Evolutionary conservation across 805 yeast genomes (phyloP).

Genomic region (Candida nitratophila): DNA sequence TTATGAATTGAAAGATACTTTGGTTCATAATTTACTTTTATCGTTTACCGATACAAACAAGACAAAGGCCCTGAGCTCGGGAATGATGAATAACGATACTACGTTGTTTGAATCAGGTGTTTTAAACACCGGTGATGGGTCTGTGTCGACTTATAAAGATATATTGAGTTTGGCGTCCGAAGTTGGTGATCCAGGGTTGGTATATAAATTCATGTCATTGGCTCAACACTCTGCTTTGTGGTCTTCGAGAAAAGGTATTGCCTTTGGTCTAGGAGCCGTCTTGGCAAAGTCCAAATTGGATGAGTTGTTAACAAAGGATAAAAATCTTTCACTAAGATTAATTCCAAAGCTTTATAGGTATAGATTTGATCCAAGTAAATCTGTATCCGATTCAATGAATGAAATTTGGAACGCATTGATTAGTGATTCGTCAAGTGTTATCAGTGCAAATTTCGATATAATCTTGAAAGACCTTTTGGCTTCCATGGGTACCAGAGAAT

Average conservation of each 20-base stretch:
- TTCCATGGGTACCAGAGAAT: slow-evolving; percentile 76
- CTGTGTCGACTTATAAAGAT: slow-evolving; percentile 87
- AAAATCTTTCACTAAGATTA: slow-evolving; percentile 47
- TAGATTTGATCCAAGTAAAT: slow-evolving; percentile 72
- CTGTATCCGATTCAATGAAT: slow-evolving; percentile 77
- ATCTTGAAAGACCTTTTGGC: slow-evolving; percentile 59
- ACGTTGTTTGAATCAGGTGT: slow-evolving; percentile 80
- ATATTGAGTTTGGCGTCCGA: slow-evolving; percentile 84
- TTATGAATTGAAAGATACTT: slow-evolving; percentile 53
- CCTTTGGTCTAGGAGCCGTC: slow-evolving; percentile 85
- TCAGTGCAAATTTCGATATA: slow-evolving; percentile 44
- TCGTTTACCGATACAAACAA: slow-evolving; percentile 71
- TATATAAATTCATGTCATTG: slow-evolving; percentile 88
- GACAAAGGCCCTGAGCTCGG: slow-evolving; percentile 43
- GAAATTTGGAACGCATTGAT: slow-evolving; percentile 80
- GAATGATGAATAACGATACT: slow-evolving; percentile 71
- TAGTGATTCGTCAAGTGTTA: slow-evolving; percentile 42
- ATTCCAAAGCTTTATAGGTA: slow-evolving; percentile 82
- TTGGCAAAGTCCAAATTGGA: slow-evolving; percentile 73
- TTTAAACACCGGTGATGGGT: slow-evolving; percentile 72
- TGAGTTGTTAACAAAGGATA: slow-evolving; percentile 47
- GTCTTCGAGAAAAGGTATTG: slow-evolving; percentile 91
- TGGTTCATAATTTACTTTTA: slow-evolving; percentile 63
- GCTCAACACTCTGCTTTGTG: slow-evolving; percentile 84
- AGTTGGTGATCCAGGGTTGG: slow-evolving; percentile 91